Percentiles rank a stretch among this genome's conserved stretches.
Conservation (phyloP, 345 rosid genomes). For the Populus nigra region DNA sequence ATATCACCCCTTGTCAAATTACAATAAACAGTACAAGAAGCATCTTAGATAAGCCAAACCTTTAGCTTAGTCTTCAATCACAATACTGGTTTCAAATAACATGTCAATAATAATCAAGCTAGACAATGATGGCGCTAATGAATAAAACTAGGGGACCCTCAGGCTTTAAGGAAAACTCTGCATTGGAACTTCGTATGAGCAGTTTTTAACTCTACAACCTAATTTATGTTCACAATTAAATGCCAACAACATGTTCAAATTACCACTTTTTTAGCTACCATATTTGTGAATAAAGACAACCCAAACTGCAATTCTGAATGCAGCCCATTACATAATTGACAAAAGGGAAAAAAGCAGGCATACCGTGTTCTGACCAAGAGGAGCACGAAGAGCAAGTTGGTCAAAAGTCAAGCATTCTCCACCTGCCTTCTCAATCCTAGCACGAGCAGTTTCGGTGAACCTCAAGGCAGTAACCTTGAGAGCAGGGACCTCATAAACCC, state of each 20-base stretch:
- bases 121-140: not conserved
- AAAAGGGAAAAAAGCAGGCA: not conserved
- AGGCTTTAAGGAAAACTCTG: not conserved
- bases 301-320: not conserved
- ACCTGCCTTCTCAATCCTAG: conserved; percentile 96
- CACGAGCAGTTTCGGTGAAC: conserved; percentile 90
- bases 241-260: no score
- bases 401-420: conserved; percentile 98
- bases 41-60: not conserved
- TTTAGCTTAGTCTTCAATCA: not conserved
- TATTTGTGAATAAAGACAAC: no score
- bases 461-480: conserved; percentile 82
- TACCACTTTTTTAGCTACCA: no score
- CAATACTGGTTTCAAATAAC: not conserved
- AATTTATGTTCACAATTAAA: no score
- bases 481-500: conserved; percentile 79
- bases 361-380: conserved; percentile 95
- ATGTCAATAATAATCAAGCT: not conserved
- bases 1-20: not conserved
- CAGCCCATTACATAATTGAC: not conserved
- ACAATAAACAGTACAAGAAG: not conserved
- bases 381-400: conserved; percentile 87
- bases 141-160: not conserved
- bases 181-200: not conserved
- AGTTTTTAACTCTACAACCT: no score